Evolutionary conservation across 345 rosid genomes (phyloP), one percentile per base, ranked within the genome.

Genomic region (Microcos paniculata): DNA sequence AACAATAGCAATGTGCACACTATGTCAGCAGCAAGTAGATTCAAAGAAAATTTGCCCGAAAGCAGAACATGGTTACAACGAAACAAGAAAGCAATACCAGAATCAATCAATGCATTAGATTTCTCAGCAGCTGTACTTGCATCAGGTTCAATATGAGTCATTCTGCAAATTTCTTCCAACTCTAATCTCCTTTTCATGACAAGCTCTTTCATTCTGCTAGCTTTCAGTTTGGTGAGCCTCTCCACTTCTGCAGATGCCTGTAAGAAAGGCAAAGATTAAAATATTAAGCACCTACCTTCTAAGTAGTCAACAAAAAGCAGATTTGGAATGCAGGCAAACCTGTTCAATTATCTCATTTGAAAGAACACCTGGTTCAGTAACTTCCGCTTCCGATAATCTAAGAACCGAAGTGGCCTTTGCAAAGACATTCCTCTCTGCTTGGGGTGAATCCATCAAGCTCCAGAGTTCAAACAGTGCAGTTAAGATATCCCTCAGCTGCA

Each of bases 141-240:
- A 65, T 91, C 93, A 43, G 98, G 93, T 79, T 90, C 88, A 77
- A 96, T 91, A 77, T 90, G 99, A 82, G 90, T 81, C 82, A 86
- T 75, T 84, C 81, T 84, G 81, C 97, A 93, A 15, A 90, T 80
- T 12, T 87, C 91, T 78, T 96, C 98, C 80, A 96, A 76, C 62
- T 96, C 99, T 4, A 87, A 81, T 81, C 97, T 89, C 81, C 81
- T 90, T 88, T 90, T 96, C 92, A 93, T 84, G 52, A 96, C 99
- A 31, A 96, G 92, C 82, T 96, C 99, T 82, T 93, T 96, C 98
- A 96, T 89, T 88, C 91, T 89, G 79, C 90, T 88, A 30, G 97
- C 92, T 87, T 96, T 96, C 80, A 93, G 74, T 76, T 89, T 91
- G 49, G 83, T 82, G 12, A 93, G 92, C 80, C 88, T 81, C 65